Evolutionary conservation across 2,329 filamentous ascomycete species (phyloP).

Genomic region (Alternaria arborescens): DNA sequence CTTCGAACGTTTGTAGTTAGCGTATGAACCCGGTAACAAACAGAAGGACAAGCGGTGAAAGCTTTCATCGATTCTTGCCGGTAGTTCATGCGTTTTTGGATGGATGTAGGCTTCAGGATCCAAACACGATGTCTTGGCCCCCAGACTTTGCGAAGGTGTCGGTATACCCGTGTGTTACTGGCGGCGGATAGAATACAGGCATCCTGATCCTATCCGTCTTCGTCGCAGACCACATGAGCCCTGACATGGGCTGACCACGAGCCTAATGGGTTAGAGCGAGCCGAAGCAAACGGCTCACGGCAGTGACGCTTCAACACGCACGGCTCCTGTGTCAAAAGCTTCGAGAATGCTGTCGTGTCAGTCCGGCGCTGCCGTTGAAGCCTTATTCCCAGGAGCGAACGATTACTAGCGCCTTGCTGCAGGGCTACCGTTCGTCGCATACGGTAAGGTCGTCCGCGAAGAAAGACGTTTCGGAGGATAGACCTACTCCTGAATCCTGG

Average conservation of each 20-base stretch:
- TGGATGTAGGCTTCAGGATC: background rate
- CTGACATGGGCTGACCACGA: background rate
- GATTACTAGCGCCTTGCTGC: background rate
- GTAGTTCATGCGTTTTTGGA: background rate
- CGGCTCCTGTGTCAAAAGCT: background rate
- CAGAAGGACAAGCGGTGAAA: background rate
- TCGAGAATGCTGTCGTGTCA: background rate
- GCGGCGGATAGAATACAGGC: background rate
- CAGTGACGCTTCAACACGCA: background rate
- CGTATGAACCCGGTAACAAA: background rate
- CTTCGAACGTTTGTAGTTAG: background rate
- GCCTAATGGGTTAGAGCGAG: background rate
- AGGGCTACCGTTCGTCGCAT: background rate
- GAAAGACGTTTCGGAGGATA: background rate
- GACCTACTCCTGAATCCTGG: background rate
- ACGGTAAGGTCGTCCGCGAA: background rate
- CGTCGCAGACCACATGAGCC: background rate
- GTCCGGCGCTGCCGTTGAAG: constrained; percentile 1
- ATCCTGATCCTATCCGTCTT: background rate
- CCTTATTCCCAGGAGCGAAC: background rate
- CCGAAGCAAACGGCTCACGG: background rate
- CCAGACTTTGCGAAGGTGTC: background rate
- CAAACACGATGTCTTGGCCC: background rate
- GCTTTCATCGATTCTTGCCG: background rate
- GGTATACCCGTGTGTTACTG: background rate